Evolutionary conservation across 2,329 filamentous ascomycete species (phyloP).

Genomic region (Colletotrichum agaves): DNA sequence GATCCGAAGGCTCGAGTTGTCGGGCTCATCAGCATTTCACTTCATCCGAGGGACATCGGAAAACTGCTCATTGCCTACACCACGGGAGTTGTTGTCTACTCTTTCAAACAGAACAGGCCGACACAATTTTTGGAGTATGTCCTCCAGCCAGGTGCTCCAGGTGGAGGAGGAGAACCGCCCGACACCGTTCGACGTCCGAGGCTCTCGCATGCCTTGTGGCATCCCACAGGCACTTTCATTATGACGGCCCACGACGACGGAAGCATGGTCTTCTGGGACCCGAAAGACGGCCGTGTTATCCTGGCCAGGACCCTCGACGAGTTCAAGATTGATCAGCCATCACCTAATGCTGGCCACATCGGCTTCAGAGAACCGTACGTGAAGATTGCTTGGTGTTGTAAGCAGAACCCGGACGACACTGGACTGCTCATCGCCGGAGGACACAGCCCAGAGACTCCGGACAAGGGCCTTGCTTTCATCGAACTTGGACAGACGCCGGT

Average conservation of each 20-base stretch:
- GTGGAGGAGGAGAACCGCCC: conserved; percentile 75
- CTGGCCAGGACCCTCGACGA: conserved; percentile 85
- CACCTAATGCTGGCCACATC: conserved; percentile 60
- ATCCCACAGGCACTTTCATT: conserved; percentile 92
- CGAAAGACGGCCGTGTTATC: conserved; percentile 85
- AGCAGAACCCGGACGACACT: conserved; percentile 92
- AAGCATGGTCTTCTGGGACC: conserved; percentile 93
- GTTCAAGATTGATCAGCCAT: conserved; percentile 76
- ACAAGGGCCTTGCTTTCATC: conserved; percentile 86
- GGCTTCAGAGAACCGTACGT: conserved; percentile 78
- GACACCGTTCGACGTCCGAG: conserved; percentile 75
- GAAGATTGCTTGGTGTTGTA: conserved; percentile 91
- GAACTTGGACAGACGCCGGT: conserved; percentile 90
- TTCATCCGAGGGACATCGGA: conserved; percentile 93
- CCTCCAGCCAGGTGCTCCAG: conserved; percentile 82
- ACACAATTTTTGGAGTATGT: conserved; percentile 86
- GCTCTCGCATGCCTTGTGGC: conserved; percentile 88
- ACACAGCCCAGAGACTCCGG: conserved; percentile 70
- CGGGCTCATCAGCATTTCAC: conserved; percentile 78
- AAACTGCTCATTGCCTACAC: conserved; percentile 91
- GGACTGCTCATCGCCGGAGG: conserved; percentile 89
- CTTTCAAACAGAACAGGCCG: conserved; percentile 89
- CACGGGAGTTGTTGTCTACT: conserved; percentile 88
- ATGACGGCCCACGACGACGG: conserved; percentile 90
- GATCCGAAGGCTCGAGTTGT: conserved; percentile 73